Evolutionary conservation across 2,329 filamentous ascomycete genomes (phyloP), one percentile per base, ranked within the genome.

Genomic region (Trichophyton equinum): DNA sequence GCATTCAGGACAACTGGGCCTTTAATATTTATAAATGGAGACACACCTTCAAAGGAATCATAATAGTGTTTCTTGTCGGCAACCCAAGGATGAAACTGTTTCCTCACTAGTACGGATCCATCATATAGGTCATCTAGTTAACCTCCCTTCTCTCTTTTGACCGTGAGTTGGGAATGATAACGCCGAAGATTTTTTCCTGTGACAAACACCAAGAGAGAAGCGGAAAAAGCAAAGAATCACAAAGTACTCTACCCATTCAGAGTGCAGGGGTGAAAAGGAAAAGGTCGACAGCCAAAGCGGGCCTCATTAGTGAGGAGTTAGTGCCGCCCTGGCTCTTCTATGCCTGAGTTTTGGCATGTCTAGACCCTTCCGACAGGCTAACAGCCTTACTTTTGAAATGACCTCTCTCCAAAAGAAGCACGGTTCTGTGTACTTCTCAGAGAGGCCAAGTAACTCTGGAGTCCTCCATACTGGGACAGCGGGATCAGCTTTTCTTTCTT

Each of bases 341-440:
- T 13, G 49, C 49, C 49, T 25, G 49, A 53, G 49, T 53, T 53
- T 53, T 53, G 49, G 49, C 49, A 53, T 33, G 57, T 44, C 57
- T 59, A 59, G 57, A 47, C 57, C 57, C 38, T 59, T 22, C 33
- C 27, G 57, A 42, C 38, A 59, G 40, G 18, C 42, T 30, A 25
- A 42, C 27, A 40, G 57, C 57, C 57, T 59, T 59, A 59, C 57
- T 59, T 59, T 46, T 59, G 36, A 22, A 15, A 33, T 57, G 55
- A n/a, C 55, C 55, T 57, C 18, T 57, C 38, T 44, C 55, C 18
- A 57, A 40, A 38, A 20, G 55, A 57, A n/a, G 49, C 49, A 53
- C 49, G 22, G 49, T 53, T 6, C 49, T n/a, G 4, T 40, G 55
- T 25, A 57, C 27, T 40, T 38, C 27, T 38, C 55, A 42, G 20